Conservation (phyloP, 2,329 filamentous ascomycete genomes). For the Cladosporium sp. region DNA sequence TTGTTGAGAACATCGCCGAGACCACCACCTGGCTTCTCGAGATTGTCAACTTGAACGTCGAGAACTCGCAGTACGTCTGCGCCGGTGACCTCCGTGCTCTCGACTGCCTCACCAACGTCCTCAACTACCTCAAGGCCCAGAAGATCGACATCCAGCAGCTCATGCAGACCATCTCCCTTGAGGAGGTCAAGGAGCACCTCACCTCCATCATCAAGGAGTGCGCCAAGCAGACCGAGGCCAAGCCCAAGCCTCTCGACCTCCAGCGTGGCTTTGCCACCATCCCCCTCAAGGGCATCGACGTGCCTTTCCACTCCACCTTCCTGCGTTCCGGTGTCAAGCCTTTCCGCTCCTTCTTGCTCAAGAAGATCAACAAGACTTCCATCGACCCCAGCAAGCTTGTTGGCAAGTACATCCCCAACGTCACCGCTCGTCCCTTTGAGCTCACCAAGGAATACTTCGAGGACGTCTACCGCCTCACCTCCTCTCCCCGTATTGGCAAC, state of each 20-base stretch:
- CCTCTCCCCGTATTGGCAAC: constrained; percentile 72
- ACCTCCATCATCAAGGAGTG: constrained; percentile 88
- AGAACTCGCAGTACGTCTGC: constrained; percentile 70
- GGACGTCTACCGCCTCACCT: constrained; percentile 94
- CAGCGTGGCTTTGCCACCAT: constrained; percentile 97
- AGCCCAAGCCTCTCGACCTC: constrained; percentile 84
- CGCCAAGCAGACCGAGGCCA: constrained; percentile 81
- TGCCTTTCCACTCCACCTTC: constrained; percentile 99
- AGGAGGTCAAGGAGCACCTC: constrained; percentile 87
- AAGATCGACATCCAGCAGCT: constrained; percentile 96
- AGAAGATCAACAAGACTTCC: constrained; percentile 99
- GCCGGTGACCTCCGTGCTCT: constrained; percentile 68
- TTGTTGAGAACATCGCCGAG: constrained; percentile 92
- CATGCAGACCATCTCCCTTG: constrained; percentile 80
- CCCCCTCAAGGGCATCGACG: constrained; percentile 93
- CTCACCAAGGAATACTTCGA: constrained; percentile 99
- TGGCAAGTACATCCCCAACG: constrained; percentile 99
- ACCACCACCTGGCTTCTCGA: constrained; percentile 94
- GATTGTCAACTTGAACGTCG: constrained; percentile 93
- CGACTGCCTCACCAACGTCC: constrained; percentile 71
- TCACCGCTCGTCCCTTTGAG: constrained; percentile 93
- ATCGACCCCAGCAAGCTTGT: constrained; percentile 96
- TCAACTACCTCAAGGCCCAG: constrained; percentile 94
- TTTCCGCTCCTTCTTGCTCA: constrained; percentile 95
- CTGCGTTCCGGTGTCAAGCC: constrained; percentile 97